Percentiles rank a stretch among this genome's conserved stretches.
These are phyloP conservation scores for Cordia subcordata DNA, from an alignment of 257 asterid species.

Conservation along the genomic window DNA sequence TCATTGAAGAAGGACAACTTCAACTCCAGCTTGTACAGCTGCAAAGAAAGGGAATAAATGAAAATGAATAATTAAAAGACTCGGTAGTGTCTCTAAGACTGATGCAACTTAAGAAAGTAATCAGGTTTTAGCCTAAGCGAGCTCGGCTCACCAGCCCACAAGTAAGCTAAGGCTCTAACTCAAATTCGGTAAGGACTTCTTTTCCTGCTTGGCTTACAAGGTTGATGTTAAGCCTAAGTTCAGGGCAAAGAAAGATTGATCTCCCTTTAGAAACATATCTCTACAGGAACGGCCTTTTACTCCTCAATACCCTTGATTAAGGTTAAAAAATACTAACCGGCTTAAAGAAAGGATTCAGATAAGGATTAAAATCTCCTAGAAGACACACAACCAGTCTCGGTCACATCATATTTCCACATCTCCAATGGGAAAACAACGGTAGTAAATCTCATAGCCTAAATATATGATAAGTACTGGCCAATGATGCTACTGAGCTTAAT, in stretches of 20 bases:
- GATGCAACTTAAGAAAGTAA: background rate
- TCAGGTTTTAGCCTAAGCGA: background rate
- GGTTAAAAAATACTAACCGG: too few relatives aligned
- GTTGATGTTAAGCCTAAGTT: background rate
- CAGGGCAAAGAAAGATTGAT: background rate
- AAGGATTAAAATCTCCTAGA: too few relatives aligned
- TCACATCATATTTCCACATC: too few relatives aligned
- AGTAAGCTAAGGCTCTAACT: background rate
- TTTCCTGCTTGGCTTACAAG: background rate
- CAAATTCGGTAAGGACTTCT: background rate
- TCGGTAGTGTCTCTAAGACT: background rate
- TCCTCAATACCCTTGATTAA: too few relatives aligned
- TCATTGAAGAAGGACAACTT: constrained; percentile 79
- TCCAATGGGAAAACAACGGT: too few relatives aligned
- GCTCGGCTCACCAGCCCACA: background rate
- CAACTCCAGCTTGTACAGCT: constrained; percentile 88
- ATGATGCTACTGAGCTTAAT: too few relatives aligned
- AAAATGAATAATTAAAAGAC: background rate
- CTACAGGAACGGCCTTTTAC: too few relatives aligned
- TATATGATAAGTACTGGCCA: too few relatives aligned
- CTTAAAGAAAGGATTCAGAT: too few relatives aligned
- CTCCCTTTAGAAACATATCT: too few relatives aligned
- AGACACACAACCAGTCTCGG: too few relatives aligned
- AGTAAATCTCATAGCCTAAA: too few relatives aligned
- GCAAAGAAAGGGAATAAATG: constrained; percentile 21